These are phyloP conservation scores for Xylaria sp. DNA, from an alignment of 2,329 filamentous ascomycete genomes.

Conservation along the genomic window DNA sequence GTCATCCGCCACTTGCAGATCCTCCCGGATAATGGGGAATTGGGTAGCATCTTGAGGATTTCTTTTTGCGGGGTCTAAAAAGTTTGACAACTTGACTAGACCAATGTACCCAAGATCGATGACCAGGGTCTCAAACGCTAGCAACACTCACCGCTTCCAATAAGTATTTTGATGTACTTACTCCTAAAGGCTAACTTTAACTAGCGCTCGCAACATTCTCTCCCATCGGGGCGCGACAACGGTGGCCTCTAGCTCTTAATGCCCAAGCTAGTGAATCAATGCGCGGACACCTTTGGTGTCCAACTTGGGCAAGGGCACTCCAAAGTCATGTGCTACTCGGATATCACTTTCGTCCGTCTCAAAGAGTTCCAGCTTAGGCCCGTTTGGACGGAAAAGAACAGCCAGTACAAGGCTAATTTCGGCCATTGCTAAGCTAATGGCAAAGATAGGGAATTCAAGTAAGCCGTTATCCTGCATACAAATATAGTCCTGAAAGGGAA, in stretches of 20 bases:
- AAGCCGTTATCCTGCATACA: not conserved
- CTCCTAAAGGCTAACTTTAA: not conserved
- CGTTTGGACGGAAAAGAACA: constrained; percentile 33
- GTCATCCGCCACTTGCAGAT: constrained; percentile 21
- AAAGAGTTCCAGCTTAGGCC: constrained; percentile 32
- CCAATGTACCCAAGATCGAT: constrained; percentile 2
- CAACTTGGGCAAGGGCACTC: constrained; percentile 29
- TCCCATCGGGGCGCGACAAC: constrained; percentile 2
- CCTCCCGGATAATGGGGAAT: constrained; percentile 24
- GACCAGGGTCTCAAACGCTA: constrained; percentile 22
- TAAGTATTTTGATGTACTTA: constrained; percentile 13
- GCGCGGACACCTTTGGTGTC: constrained; percentile 34
- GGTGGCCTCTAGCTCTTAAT: not conserved
- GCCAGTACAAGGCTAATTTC: constrained; percentile 32
- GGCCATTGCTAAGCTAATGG: constrained; percentile 31
- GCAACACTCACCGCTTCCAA: constrained; percentile 25
- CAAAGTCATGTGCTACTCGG: constrained; percentile 32
- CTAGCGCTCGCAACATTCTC: constrained; percentile 3
- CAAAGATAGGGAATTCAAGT: not conserved
- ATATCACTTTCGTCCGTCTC: constrained; percentile 35
- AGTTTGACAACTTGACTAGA: constrained; percentile 15
- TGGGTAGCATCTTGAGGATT: constrained; percentile 15
- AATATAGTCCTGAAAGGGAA: not conserved
- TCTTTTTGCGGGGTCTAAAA: constrained; percentile 12
- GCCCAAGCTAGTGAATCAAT: constrained; percentile 19